These are phyloP conservation scores for Sabuloglossum arenarium DNA, from an alignment of 495 filamentous ascomycete species.

Conservation along the genomic window DNA sequence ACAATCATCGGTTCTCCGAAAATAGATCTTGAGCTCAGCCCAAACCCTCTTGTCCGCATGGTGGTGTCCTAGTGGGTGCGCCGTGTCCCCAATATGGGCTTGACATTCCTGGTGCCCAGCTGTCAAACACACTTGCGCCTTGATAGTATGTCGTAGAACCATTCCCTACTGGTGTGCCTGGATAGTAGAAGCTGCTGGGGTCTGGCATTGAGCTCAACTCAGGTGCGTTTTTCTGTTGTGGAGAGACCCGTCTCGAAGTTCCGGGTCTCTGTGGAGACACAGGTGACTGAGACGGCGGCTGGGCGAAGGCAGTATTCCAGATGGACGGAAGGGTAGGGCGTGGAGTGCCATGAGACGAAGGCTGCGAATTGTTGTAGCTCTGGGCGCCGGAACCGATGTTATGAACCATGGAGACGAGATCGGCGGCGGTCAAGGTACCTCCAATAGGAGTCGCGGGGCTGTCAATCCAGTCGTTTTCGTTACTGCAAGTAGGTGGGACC, in stretches of 20 bases:
- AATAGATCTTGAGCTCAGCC: neutral
- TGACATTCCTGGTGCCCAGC: neutral
- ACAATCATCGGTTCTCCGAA: neutral
- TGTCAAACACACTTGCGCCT: neutral
- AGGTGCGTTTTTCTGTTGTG: neutral
- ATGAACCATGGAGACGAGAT: conserved; percentile 5
- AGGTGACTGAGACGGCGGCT: conserved; percentile 4
- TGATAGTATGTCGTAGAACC: neutral
- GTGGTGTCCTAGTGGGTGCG: neutral
- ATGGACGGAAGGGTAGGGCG: conserved; percentile 21
- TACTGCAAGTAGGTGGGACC: neutral
- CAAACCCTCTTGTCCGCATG: neutral
- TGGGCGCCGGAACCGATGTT: neutral
- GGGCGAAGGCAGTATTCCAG: conserved; percentile 23
- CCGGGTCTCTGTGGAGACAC: neutral
- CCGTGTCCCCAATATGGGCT: neutral
- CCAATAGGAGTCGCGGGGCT: neutral
- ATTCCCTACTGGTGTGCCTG: neutral
- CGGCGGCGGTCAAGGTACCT: conserved; percentile 4
- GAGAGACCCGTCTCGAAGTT: neutral
- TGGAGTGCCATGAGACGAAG: conserved; percentile 8
- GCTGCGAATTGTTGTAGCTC: neutral
- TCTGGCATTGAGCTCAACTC: neutral
- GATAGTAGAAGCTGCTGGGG: neutral
- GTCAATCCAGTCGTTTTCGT: neutral